These are phyloP conservation scores for Lentinus tigrinus DNA, from an alignment of 768 basidiomycete genomes.

Conservation along the genomic window DNA sequence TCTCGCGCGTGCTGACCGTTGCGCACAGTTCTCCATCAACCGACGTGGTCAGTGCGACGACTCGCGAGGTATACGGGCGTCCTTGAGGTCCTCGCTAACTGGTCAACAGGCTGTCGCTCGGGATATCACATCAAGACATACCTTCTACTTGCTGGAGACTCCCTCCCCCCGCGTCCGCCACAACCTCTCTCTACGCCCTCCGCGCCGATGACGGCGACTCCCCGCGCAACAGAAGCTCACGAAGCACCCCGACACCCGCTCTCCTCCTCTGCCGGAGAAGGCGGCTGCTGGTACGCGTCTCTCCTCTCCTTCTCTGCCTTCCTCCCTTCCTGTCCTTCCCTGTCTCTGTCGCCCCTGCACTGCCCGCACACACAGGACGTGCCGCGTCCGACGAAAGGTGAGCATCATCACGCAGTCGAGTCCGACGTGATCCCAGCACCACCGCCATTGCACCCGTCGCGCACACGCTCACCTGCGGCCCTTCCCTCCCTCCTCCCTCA, in stretches of 20 bases:
- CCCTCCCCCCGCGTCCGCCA: slow-evolving; percentile 18
- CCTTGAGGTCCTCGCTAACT: too few species aligned
- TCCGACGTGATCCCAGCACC: slow-evolving; percentile 11
- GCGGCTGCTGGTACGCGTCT: slow-evolving; percentile 73
- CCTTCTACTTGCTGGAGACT: too few species aligned
- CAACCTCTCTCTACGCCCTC: slow-evolving; percentile 14
- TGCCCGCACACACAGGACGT: slow-evolving; percentile 55
- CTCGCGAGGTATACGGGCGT: too few species aligned
- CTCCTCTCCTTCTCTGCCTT: too few species aligned
- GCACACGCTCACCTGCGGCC: slow-evolving; percentile 1
- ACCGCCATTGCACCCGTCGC: not conserved
- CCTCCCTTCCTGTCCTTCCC: not conserved
- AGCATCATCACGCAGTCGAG: slow-evolving; percentile 25
- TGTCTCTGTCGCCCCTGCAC: not conserved
- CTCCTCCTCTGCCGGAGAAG: slow-evolving; percentile 56
- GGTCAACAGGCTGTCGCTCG: too few species aligned
- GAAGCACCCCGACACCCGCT: slow-evolving; percentile 50
- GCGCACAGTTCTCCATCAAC: too few species aligned
- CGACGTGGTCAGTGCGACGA: too few species aligned
- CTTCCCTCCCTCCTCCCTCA: slow-evolving; percentile 29
- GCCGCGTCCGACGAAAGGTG: slow-evolving; percentile 80
- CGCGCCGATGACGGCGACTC: slow-evolving; percentile 22
- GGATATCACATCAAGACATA: too few species aligned
- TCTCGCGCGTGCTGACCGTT: too few species aligned
- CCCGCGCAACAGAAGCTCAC: slow-evolving; percentile 23